Evolutionary conservation across 345 rosid genomes (phyloP).

Genomic region (Ceriops decandra): DNA sequence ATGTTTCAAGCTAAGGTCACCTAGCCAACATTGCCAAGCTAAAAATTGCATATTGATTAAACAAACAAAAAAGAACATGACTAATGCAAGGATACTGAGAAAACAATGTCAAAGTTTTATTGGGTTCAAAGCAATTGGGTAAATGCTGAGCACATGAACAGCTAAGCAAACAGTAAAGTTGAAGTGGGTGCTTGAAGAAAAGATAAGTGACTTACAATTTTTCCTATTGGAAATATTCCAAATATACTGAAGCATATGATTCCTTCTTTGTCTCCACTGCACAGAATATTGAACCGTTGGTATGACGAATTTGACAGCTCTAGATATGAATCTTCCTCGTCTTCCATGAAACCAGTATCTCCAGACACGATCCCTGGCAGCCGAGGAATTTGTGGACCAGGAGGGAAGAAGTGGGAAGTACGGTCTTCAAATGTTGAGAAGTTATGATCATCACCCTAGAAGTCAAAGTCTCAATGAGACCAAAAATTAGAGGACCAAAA

Average conservation of each 20-base stretch:
- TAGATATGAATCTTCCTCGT: conserved; percentile 69
- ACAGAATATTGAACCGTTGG: conserved; percentile 79
- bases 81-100: neutral
- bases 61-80: too few species aligned
- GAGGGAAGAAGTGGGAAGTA: conserved; percentile 81
- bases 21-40: neutral
- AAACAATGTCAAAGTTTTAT: neutral
- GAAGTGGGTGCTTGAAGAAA: neutral
- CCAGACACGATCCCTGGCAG: conserved; percentile 78
- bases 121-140: neutral
- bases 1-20: neutral
- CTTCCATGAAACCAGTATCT: conserved; percentile 78
- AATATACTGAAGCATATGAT: conserved; percentile 78
- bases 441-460: conserved; percentile 47
- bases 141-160: neutral
- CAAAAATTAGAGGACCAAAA: neutral
- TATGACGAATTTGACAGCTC: conserved; percentile 74
- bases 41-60: neutral
- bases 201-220: conserved; percentile 56
- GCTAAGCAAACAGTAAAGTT: neutral
- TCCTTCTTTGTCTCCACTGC: conserved; percentile 87
- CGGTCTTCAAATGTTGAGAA: conserved; percentile 66
- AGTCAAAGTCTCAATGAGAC: conserved; percentile 3
- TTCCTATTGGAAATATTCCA: conserved; percentile 89
- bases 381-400: conserved; percentile 81